These are phyloP conservation scores for Brassica balearica DNA, from an alignment of 441 rosid genomes.

Conservation along the genomic window DNA sequence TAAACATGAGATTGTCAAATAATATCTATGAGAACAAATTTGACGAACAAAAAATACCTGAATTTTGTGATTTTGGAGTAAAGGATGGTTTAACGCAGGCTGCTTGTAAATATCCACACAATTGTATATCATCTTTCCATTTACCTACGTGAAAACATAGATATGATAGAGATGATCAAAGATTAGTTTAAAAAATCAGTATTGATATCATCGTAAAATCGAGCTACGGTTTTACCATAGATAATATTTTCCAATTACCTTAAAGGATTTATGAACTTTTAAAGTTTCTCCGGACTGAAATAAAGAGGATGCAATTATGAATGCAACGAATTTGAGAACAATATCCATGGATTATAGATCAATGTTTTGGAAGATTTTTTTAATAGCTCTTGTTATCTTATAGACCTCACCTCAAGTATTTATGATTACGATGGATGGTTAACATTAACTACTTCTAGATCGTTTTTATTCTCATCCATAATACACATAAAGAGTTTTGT, in stretches of 20 bases:
- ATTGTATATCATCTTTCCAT: not conserved
- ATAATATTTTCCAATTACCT: not conserved
- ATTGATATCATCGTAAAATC: not conserved
- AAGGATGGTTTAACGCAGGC: not conserved
- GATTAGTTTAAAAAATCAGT: not conserved
- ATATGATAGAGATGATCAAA: not conserved
- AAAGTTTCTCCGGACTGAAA: not conserved
- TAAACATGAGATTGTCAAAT: not conserved
- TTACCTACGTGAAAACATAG: not conserved
- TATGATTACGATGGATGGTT: not conserved
- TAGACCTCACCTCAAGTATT: not conserved
- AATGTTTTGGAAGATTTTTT: not conserved
- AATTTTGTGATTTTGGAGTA: not conserved
- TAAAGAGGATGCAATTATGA: not conserved
- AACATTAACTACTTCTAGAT: not conserved
- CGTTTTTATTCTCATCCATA: not conserved
- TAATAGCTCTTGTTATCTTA: not conserved
- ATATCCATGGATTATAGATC: constrained; percentile 4
- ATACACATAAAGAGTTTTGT: not conserved
- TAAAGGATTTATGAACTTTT: not conserved
- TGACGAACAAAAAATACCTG: not conserved
- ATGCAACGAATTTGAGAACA: not conserved
- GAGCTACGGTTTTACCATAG: not conserved
- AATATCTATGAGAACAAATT: not conserved
- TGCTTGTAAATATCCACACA: not conserved